Conservation (phyloP, 768 basidiomycete species). For the Amanita subjunquillea region DNA sequence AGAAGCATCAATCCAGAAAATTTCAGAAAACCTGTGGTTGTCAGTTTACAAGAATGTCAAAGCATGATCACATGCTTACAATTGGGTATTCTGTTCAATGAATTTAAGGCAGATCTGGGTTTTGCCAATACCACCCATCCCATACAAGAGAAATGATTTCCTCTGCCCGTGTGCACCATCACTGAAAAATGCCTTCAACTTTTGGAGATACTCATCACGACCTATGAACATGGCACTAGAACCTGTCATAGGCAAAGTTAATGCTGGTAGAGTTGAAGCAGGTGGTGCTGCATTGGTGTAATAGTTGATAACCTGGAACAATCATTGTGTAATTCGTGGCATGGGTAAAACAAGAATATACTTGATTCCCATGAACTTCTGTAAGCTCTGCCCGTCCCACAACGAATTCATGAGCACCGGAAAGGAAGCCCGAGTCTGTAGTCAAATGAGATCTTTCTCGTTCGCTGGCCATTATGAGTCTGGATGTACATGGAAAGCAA, state of each 20-base stretch:
- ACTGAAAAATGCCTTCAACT: conserved; percentile 7
- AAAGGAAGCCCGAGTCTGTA: no score
- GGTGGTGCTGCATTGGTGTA: no score
- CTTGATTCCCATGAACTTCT: no score
- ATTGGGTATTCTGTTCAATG: background rate
- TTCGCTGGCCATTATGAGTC: no score
- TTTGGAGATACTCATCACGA: conserved; percentile 6
- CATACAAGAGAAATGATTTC: conserved; percentile 10
- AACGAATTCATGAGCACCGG: no score
- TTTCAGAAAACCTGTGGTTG: conserved; percentile 8
- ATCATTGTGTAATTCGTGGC: no score
- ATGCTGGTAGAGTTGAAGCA: no score
- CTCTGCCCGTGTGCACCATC: background rate
- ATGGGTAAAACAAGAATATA: no score
- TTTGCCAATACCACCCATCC: conserved; percentile 11
- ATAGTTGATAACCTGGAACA: no score
- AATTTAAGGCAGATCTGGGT: background rate
- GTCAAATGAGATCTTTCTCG: no score
- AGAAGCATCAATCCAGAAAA: conserved; percentile 16
- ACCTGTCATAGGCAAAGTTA: background rate
- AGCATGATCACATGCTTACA: background rate
- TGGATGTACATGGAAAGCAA: no score
- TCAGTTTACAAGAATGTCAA: background rate
- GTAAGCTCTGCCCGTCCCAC: no score
- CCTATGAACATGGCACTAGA: conserved; percentile 1